These are phyloP conservation scores for Cyberlindnera veronae DNA, from an alignment of 805 yeast genomes.

Conservation along the genomic window DNA sequence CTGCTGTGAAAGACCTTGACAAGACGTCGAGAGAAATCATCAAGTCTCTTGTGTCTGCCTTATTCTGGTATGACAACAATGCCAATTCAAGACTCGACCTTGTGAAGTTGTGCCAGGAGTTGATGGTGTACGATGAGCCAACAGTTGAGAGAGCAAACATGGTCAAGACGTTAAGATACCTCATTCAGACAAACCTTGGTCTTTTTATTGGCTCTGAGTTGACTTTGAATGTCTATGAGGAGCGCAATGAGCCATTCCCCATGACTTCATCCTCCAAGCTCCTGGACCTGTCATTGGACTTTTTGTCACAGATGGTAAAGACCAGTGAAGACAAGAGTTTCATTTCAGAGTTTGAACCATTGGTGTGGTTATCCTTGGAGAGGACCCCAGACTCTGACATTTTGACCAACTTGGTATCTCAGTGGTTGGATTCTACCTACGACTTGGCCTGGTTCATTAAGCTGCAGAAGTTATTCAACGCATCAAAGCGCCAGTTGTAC, in stretches of 20 bases:
- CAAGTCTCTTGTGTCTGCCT: conserved; percentile 35
- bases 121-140: conserved; percentile 42
- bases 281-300: conserved; percentile 45
- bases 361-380: conserved; percentile 60
- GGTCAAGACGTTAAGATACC: conserved; percentile 31
- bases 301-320: conserved; percentile 57
- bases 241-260: conserved; percentile 41
- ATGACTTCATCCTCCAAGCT: conserved; percentile 39
- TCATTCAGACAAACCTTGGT: conserved; percentile 32
- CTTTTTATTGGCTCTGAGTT: conserved; percentile 27
- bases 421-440: conserved; percentile 58
- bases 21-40: conserved; percentile 29
- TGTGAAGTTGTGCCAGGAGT: conserved; percentile 41
- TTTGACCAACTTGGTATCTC: conserved; percentile 43
- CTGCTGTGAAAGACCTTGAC: conserved; percentile 40
- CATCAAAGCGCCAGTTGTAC: conserved; percentile 41
- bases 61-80: conserved; percentile 34
- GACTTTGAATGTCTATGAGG: conserved; percentile 35
- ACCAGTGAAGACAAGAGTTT: conserved; percentile 47
- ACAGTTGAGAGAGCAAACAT: conserved; percentile 30
- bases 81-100: conserved; percentile 33
- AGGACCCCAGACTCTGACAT: conserved; percentile 40
- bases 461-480: conserved; percentile 46
- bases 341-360: conserved; percentile 42
- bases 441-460: conserved; percentile 56